These are phyloP conservation scores for Fusarium newnesense DNA, from an alignment of 2,329 filamentous ascomycete genomes.

Conservation along the genomic window DNA sequence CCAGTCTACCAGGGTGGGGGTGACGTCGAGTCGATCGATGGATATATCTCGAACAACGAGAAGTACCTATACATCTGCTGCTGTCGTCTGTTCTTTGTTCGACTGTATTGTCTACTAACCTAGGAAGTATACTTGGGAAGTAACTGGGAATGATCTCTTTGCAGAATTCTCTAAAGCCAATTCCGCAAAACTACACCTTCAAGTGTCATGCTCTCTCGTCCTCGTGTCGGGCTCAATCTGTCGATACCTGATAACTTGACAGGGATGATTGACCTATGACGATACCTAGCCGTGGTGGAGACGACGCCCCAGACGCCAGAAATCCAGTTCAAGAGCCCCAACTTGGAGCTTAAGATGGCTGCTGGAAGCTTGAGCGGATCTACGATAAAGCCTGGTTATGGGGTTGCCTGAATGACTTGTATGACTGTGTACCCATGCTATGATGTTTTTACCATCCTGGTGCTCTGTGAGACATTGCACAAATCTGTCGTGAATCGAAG, in stretches of 20 bases:
- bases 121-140: neutral
- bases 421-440: neutral
- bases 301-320: slow-evolving; percentile 26
- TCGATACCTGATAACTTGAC: slow-evolving; percentile 39
- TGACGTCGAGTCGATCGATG: slow-evolving; percentile 43
- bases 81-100: neutral
- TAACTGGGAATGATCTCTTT: neutral
- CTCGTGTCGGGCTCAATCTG: slow-evolving; percentile 30
- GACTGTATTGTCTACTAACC: neutral
- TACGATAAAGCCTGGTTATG: neutral
- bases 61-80: slow-evolving; percentile 11
- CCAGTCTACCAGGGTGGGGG: slow-evolving; percentile 17
- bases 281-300: slow-evolving; percentile 33
- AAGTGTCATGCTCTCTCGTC: slow-evolving; percentile 1
- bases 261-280: slow-evolving; percentile 39
- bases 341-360: slow-evolving; percentile 1
- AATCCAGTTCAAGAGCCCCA: slow-evolving; percentile 16
- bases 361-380: slow-evolving; percentile 13
- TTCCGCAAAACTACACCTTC: neutral
- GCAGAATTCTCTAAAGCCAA: neutral
- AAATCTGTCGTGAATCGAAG: slow-evolving; percentile 3
- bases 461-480: neutral
- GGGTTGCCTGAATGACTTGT: neutral
- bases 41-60: neutral
- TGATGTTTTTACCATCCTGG: neutral